These are phyloP conservation scores for Neoboletus subvelutipes DNA, from an alignment of 768 basidiomycete species.

Conservation along the genomic window DNA sequence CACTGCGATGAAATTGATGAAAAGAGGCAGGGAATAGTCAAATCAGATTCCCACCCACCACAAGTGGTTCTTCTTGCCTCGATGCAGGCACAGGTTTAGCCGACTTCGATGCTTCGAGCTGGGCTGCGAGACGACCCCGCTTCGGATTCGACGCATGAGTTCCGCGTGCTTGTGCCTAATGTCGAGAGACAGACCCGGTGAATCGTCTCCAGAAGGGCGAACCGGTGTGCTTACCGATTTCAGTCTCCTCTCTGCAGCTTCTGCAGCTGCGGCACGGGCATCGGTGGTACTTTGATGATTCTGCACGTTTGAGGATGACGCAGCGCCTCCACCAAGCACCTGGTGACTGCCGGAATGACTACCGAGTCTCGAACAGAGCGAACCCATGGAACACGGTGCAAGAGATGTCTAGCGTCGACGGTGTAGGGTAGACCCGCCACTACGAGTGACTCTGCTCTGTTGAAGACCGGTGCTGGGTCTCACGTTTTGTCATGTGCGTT, in stretches of 20 bases:
- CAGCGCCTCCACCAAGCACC: conserved; percentile 42
- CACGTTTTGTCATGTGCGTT: conserved; percentile 14
- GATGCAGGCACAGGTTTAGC: conserved; percentile 37
- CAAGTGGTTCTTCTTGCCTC: conserved; percentile 40
- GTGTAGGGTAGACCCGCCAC: background rate
- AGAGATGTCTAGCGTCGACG: background rate
- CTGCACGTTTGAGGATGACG: conserved; percentile 23
- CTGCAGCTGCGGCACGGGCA: conserved; percentile 56
- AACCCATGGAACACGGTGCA: conserved; percentile 45
- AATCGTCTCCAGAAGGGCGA: conserved; percentile 21
- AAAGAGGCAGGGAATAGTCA: conserved; percentile 22
- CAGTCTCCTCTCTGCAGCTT: conserved; percentile 60
- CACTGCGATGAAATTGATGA: conserved; percentile 38
- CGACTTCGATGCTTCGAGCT: conserved; percentile 41
- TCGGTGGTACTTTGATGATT: conserved; percentile 34
- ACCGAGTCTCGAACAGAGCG: conserved; percentile 53
- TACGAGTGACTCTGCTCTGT: background rate
- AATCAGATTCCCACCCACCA: conserved; percentile 40
- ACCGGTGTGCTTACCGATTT: conserved; percentile 46
- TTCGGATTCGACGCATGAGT: conserved; percentile 46
- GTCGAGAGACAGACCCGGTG: conserved; percentile 16
- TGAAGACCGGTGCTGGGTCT: conserved; percentile 3
- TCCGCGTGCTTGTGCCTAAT: conserved; percentile 44
- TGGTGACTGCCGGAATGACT: conserved; percentile 46
- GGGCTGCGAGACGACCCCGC: conserved; percentile 42